Base-by-base conservation (phyloP, 306 rosid genomes). In the Prinsepia uniflora region DNA sequence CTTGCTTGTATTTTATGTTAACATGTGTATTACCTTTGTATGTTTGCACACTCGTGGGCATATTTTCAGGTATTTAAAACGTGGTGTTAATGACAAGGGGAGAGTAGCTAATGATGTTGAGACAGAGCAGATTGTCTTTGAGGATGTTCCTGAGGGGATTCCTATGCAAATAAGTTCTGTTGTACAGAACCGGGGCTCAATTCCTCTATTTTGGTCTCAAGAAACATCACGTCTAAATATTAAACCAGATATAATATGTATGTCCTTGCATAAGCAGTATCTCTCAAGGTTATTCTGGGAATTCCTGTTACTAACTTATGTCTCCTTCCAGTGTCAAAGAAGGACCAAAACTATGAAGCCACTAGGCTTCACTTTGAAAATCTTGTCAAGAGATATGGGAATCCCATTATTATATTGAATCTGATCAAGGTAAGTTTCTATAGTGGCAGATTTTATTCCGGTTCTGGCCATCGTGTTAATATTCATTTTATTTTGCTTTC, bases 71-170 rank as follows among this genome's bases (percentile, higher is more conserved):
- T 94, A 94, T 84, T 80, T 94, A 75, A 94, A 94, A 87, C 90
- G 99, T 49, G 99, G 99, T 77, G 95, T 94, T 60, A 94, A 94
- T 82, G 97, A 89, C 62, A 84, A 87, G 72, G 99, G 99, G 44
- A 86, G 96, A 83, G 99, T 94, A 76, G 99, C 99, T 57, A 94
- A 94, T 83, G 99, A 94, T 50, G 99, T 94, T 53, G 99, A 94
- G 91, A 94, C 99, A 22, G 99, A 94, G 80, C 99, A 94, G 59
- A 90, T 94, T 65, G 84, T 94, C 43, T 89, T 82, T 79, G 84
- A 85, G 78, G 95, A 89, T 81, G 85, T 84, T 73, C 77, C 78
- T 43, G 80, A 82, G 68, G 97, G 95, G 76, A 64, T 70, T 75
- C 88, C 97, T 1, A 44, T 76, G 83, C 96, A 91, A 81, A 83